Conservation (phyloP, 192 early-diverging fungal genomes). For the Coemansia reversa region DNA sequence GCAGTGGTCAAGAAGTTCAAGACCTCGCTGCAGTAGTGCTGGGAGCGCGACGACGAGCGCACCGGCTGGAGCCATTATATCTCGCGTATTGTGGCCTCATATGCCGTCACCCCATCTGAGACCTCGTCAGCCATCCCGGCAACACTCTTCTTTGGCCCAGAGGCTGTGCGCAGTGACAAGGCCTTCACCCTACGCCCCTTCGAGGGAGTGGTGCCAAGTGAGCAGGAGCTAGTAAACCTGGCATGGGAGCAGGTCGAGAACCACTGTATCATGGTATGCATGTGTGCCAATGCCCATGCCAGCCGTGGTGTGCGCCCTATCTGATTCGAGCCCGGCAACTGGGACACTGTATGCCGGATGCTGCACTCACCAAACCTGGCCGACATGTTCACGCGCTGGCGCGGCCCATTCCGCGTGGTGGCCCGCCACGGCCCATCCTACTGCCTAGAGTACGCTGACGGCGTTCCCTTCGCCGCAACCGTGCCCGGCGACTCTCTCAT, state of each 20-base stretch:
- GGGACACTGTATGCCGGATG: not conserved
- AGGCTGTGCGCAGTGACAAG: not conserved
- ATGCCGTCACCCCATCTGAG: constrained; percentile 18
- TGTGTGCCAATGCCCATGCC: not conserved
- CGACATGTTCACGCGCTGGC: not conserved
- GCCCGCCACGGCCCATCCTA: constrained; percentile 1
- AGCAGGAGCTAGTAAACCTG: not conserved
- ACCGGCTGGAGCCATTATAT: constrained; percentile 14
- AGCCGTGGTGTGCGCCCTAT: not conserved
- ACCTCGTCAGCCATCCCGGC: not conserved
- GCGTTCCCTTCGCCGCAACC: not conserved
- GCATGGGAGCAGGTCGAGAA: not conserved
- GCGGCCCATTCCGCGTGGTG: constrained; percentile 16
- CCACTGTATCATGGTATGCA: not conserved
- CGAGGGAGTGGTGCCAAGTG: not conserved
- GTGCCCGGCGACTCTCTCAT: not conserved
- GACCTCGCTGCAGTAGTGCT: constrained; percentile 2
- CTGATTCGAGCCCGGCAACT: constrained; percentile 12
- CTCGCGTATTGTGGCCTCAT: constrained; percentile 10
- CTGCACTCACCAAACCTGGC: constrained; percentile 15
- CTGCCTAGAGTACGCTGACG: not conserved
- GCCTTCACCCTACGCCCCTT: not conserved
- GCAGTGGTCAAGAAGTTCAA: constrained; percentile 25
- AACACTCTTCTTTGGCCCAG: not conserved
- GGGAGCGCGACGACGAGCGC: not conserved